Conservation (phyloP, 768 basidiomycete species). For the Leccinum longicurvipes region DNA sequence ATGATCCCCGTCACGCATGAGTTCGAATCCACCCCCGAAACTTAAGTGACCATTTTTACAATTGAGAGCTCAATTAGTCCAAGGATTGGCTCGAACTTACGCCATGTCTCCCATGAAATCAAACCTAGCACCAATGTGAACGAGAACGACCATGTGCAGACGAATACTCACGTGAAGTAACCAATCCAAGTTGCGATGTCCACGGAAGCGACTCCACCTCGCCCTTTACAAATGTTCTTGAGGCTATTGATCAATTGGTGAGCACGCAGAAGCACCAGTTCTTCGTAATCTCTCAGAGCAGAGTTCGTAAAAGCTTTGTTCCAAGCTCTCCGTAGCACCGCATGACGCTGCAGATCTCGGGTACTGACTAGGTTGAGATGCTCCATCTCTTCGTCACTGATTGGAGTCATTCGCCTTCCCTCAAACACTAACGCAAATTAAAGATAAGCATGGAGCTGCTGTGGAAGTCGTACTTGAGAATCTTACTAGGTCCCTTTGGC, state of each 20-base stretch:
- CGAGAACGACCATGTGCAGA: background rate
- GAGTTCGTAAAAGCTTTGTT: constrained; percentile 29
- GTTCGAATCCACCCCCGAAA: constrained; percentile 38
- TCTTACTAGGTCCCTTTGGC: constrained; percentile 30
- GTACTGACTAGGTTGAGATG: constrained; percentile 14
- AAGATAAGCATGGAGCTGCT: constrained; percentile 2
- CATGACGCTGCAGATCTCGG: constrained; percentile 22
- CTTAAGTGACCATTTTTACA: constrained; percentile 14
- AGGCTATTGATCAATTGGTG: constrained; percentile 16
- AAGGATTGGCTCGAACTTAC: constrained; percentile 13
- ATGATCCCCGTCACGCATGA: constrained; percentile 36
- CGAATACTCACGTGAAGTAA: constrained; percentile 20
- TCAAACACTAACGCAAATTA: constrained; percentile 14
- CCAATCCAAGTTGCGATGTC: constrained; percentile 21
- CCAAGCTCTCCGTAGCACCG: constrained; percentile 29
- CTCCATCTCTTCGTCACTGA: constrained; percentile 10
- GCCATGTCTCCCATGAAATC: constrained; percentile 31
- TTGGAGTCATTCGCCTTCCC: constrained; percentile 20
- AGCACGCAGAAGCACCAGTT: constrained; percentile 21
- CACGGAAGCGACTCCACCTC: constrained; percentile 5
- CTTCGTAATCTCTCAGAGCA: constrained; percentile 28
- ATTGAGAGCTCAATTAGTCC: background rate
- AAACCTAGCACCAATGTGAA: constrained; percentile 12
- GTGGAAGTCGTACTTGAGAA: background rate
- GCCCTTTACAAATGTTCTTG: constrained; percentile 10